These are phyloP conservation scores for Murraya paniculata DNA, from an alignment of 345 rosid species.

Conservation along the genomic window DNA sequence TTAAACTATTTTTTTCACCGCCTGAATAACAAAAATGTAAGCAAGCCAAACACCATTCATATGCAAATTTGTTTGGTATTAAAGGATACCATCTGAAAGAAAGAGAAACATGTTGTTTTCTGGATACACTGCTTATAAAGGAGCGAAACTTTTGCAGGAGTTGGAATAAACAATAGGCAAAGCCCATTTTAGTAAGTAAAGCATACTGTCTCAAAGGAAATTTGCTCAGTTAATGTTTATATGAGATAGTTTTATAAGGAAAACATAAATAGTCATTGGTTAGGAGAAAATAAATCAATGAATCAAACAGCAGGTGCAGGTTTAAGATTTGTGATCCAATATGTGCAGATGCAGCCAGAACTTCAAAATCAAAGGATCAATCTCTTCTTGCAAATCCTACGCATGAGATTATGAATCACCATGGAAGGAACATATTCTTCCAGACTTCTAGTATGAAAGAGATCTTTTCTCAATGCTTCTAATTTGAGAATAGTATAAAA, in stretches of 20 bases:
- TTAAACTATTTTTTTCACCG: neutral
- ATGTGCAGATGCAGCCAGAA: neutral
- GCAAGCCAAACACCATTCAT: neutral
- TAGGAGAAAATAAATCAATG: neutral
- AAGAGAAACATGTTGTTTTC: neutral
- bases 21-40: neutral
- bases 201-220: neutral
- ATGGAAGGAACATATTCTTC: neutral
- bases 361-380: neutral
- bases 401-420: neutral
- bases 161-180: neutral
- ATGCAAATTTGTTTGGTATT: neutral
- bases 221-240: neutral
- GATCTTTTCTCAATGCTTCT: neutral
- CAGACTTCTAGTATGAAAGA: neutral
- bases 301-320: neutral
- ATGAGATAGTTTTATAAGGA: neutral
- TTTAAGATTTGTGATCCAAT: neutral
- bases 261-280: neutral
- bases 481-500: neutral
- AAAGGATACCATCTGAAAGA: neutral
- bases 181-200: neutral
- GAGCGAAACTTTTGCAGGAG: neutral
- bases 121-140: neutral
- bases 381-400: neutral